A percentile compares a stretch with the other conserved stretches of the same genome.
Conservation (phyloP, 2,329 filamentous ascomycete species). For the Exophiala alcalophila region DNA sequence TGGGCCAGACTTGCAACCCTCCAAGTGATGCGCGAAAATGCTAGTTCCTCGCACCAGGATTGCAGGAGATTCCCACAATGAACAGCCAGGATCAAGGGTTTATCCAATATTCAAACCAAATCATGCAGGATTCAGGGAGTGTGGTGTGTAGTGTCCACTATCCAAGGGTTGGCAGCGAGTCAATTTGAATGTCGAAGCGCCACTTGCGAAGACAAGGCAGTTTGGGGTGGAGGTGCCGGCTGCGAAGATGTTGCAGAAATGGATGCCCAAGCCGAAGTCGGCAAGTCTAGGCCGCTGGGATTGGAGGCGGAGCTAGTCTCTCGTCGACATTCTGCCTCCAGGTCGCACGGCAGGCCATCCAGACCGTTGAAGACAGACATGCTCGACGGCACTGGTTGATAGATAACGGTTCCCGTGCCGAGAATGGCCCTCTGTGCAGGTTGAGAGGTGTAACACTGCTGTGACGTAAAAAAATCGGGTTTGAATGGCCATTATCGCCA, state of each 20-base stretch:
- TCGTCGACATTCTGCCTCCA: conserved; percentile 9
- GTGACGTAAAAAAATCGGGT: conserved; percentile 27
- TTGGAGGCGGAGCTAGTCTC: conserved; percentile 16
- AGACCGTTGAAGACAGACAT: conserved; percentile 5
- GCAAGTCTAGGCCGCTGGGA: conserved; percentile 14
- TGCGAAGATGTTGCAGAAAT: conserved; percentile 10
- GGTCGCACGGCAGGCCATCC: conserved; percentile 11
- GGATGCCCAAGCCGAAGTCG: conserved; percentile 24
- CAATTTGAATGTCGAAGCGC: conserved; percentile 25
- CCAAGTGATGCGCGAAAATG: conserved; percentile 3
- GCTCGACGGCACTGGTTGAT: conserved; percentile 14
- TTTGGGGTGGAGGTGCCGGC: conserved; percentile 16
- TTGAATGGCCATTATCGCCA: conserved; percentile 17
- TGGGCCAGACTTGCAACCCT: no score
- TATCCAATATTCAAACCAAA: conserved; percentile 9
- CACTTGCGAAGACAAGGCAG: conserved; percentile 19
- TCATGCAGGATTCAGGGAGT: conserved; percentile 21
- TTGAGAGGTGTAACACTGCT: conserved; percentile 7
- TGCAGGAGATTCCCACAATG: conserved; percentile 13
- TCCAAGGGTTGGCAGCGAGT: conserved; percentile 19
- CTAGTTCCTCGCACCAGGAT: conserved; percentile 6
- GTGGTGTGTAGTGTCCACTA: conserved; percentile 20
- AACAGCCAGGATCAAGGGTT: conserved; percentile 21
- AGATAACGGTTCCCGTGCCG: conserved; percentile 21
- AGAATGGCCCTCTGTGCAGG: conserved; percentile 1